These are phyloP conservation scores for Fusarium concolor DNA, from an alignment of 2,329 filamentous ascomycete genomes.

Conservation along the genomic window DNA sequence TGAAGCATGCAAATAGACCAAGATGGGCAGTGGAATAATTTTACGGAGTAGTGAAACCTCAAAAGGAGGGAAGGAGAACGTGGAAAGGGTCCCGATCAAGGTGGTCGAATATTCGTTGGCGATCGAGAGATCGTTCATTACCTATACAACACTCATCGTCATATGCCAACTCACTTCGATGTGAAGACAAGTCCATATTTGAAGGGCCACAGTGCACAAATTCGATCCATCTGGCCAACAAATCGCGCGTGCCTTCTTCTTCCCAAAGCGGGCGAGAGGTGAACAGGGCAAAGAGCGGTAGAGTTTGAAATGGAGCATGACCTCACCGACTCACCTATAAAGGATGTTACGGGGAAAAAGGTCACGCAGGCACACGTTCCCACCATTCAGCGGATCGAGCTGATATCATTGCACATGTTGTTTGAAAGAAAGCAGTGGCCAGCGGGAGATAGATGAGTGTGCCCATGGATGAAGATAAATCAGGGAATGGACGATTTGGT, in stretches of 20 bases:
- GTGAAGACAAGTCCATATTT: neutral
- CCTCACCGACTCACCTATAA: conserved; percentile 27
- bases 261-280: neutral
- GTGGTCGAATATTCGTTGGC: neutral
- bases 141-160: conserved; percentile 10
- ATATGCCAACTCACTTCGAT: conserved; percentile 3
- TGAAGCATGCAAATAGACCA: neutral
- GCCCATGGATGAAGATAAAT: neutral
- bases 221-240: conserved; percentile 8
- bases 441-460: neutral
- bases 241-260: conserved; percentile 24
- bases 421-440: neutral
- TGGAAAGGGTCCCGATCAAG: neutral
- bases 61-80: neutral
- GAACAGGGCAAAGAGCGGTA: conserved; percentile 12
- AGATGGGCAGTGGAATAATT: neutral
- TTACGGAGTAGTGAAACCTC: neutral
- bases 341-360: conserved; percentile 20
- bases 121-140: conserved; percentile 4
- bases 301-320: conserved; percentile 23
- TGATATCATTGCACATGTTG: conserved; percentile 1
- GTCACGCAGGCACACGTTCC: conserved; percentile 14
- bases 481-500: conserved; percentile 12
- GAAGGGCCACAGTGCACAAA: conserved; percentile 1
- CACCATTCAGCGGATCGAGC: conserved; percentile 5